Evolutionary conservation across 495 filamentous ascomycete species (phyloP).

Genomic region (Hyaloscypha finlandica): DNA sequence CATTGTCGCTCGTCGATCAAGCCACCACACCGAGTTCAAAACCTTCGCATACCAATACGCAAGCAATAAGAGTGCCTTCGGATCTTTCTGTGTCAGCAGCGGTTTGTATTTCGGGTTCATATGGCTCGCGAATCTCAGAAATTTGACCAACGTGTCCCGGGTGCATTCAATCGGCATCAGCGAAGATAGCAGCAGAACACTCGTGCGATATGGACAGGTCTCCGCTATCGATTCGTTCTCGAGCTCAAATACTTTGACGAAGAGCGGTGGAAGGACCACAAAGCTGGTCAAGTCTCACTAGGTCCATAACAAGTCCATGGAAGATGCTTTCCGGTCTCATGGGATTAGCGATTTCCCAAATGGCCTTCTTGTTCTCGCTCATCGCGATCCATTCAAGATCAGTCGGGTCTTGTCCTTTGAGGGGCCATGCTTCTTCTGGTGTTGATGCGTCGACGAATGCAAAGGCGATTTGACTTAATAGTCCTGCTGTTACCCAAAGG

Average conservation of each 20-base stretch:
- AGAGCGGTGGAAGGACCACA: neutral
- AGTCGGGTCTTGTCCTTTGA: constrained; percentile 31
- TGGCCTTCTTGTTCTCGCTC: constrained; percentile 38
- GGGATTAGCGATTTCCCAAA: constrained; percentile 40
- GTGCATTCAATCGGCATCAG: constrained; percentile 34
- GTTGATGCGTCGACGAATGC: constrained; percentile 36
- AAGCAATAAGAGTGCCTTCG: constrained; percentile 42
- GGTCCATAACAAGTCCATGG: constrained; percentile 3
- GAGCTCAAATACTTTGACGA: constrained; percentile 1
- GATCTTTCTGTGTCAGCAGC: constrained; percentile 39
- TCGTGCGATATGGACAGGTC: constrained; percentile 13
- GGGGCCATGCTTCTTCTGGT: constrained; percentile 42
- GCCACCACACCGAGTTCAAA: constrained; percentile 41
- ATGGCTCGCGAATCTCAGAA: constrained; percentile 38
- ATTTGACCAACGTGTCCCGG: constrained; percentile 35
- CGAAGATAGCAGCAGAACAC: constrained; percentile 4
- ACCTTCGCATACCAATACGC: constrained; percentile 46
- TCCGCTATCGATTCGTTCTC: neutral
- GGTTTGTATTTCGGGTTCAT: constrained; percentile 36
- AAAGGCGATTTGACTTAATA: constrained; percentile 39
- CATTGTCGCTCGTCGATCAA: constrained; percentile 37
- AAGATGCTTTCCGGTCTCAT: constrained; percentile 40
- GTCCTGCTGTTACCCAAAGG: constrained; percentile 41
- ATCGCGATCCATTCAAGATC: constrained; percentile 44
- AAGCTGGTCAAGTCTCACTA: neutral